A percentile compares a stretch with the other conserved stretches of the same genome.
Evolutionary conservation across 2,329 filamentous ascomycete species (phyloP).

Genomic region (Trichoderma asperellum): DNA sequence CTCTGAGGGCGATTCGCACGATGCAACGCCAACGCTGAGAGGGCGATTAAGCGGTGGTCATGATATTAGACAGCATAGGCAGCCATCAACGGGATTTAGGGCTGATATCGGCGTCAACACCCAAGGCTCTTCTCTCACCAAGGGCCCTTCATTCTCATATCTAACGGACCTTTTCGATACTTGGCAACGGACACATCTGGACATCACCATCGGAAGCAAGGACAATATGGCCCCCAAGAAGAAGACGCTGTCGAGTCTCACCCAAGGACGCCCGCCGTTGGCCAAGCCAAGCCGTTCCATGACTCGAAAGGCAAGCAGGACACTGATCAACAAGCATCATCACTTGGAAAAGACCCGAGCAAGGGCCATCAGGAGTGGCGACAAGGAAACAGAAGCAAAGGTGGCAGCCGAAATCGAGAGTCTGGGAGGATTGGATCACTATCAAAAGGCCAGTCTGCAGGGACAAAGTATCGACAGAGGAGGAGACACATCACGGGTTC

Average conservation of each 20-base stretch:
- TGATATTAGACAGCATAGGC: not conserved
- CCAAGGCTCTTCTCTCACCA: not conserved
- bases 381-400: conserved; percentile 50
- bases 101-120: not conserved
- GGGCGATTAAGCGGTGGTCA: not conserved
- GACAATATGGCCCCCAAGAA: conserved; percentile 54
- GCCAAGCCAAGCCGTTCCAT: conserved; percentile 59
- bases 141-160: not conserved
- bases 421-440: conserved; percentile 64
- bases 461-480: conserved; percentile 68
- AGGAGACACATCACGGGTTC: conserved; percentile 66
- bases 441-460: conserved; percentile 70
- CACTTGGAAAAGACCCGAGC: conserved; percentile 65
- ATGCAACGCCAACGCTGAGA: conserved; percentile 2
- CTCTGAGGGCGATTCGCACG: not conserved
- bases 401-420: conserved; percentile 59
- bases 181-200: not conserved
- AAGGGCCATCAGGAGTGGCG: conserved; percentile 59
- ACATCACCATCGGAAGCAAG: not conserved
- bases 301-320: conserved; percentile 66
- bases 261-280: conserved; percentile 60
- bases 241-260: conserved; percentile 49
- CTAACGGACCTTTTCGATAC: not conserved
- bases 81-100: not conserved
- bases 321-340: conserved; percentile 68